These are phyloP conservation scores for Penicillium decumbens DNA, from an alignment of 2,329 filamentous ascomycete genomes.

Conservation along the genomic window DNA sequence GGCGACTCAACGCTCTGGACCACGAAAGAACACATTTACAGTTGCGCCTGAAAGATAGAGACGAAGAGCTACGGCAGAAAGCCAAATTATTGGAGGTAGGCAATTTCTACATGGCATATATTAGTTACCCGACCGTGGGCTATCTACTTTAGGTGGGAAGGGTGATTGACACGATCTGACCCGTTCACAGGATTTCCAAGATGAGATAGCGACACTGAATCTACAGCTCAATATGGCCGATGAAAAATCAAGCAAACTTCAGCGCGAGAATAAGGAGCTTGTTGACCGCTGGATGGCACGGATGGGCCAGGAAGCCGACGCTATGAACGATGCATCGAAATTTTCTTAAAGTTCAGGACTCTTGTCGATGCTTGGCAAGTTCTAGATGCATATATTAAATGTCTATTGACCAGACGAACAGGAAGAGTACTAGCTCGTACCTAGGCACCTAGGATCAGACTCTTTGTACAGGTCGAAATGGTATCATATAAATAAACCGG, in stretches of 20 bases:
- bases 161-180: slow-evolving; percentile 7
- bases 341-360: slow-evolving; percentile 35
- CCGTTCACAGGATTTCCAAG: slow-evolving; percentile 67
- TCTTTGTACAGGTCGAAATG: slow-evolving; percentile 15
- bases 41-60: slow-evolving; percentile 68
- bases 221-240: slow-evolving; percentile 84
- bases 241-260: slow-evolving; percentile 65
- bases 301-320: slow-evolving; percentile 79
- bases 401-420: background rate
- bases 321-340: slow-evolving; percentile 65
- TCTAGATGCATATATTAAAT: background rate
- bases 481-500: slow-evolving; percentile 18
- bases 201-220: slow-evolving; percentile 84
- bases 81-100: slow-evolving; percentile 71
- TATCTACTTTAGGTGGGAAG: background rate
- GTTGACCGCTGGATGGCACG: slow-evolving; percentile 87
- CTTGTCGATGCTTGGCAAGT: background rate
- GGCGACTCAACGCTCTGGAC: slow-evolving; percentile 58
- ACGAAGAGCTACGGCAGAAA: slow-evolving; percentile 81
- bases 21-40: slow-evolving; percentile 59
- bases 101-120: background rate
- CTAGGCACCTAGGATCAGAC: background rate
- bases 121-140: background rate
- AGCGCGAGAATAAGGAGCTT: slow-evolving; percentile 80
- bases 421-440: background rate